A percentile compares a stretch with the other conserved stretches of the same genome.
These are phyloP conservation scores for Fonsecaea erecta DNA, from an alignment of 2,329 filamentous ascomycete genomes.

Conservation along the genomic window DNA sequence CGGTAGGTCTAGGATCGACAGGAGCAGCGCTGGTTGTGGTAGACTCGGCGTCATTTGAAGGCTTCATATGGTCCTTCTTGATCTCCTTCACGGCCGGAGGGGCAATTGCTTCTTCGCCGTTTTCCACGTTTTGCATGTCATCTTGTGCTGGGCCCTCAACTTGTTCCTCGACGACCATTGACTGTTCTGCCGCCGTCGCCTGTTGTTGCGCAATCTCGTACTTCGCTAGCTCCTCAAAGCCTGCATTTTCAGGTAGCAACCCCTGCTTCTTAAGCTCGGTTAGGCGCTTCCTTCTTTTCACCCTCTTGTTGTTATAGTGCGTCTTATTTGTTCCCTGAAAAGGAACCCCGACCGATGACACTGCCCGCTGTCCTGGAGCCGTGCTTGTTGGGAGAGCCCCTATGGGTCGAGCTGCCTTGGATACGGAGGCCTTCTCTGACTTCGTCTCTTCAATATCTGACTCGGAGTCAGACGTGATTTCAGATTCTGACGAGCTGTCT, in stretches of 20 bases:
- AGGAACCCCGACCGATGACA: conserved; percentile 44
- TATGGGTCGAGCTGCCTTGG: conserved; percentile 6
- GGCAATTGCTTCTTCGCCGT: background rate
- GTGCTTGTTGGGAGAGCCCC: conserved; percentile 14
- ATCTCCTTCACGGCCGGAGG: background rate
- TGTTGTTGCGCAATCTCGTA: conserved; percentile 34
- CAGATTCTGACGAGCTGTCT: conserved; percentile 34
- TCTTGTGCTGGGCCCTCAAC: background rate
- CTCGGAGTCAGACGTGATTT: conserved; percentile 35
- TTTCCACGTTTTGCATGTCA: background rate
- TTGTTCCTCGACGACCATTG: conserved; percentile 21
- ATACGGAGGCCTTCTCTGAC: background rate
- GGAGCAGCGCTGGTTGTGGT: background rate
- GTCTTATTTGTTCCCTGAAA: conserved; percentile 58
- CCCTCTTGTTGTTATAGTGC: conserved; percentile 60
- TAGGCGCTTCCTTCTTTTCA: conserved; percentile 56
- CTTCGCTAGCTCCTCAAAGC: conserved; percentile 41
- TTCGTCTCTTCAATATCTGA: conserved; percentile 35
- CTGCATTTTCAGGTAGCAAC: conserved; percentile 56
- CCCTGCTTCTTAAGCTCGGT: conserved; percentile 59
- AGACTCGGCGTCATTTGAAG: background rate
- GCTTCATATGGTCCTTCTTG: conserved; percentile 1
- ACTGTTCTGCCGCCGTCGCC: conserved; percentile 37
- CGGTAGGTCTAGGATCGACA: background rate
- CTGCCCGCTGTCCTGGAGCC: conserved; percentile 19